Conservation (phyloP, 2,329 filamentous ascomycete genomes). For the Neoscytalidium dimidiatum region DNA sequence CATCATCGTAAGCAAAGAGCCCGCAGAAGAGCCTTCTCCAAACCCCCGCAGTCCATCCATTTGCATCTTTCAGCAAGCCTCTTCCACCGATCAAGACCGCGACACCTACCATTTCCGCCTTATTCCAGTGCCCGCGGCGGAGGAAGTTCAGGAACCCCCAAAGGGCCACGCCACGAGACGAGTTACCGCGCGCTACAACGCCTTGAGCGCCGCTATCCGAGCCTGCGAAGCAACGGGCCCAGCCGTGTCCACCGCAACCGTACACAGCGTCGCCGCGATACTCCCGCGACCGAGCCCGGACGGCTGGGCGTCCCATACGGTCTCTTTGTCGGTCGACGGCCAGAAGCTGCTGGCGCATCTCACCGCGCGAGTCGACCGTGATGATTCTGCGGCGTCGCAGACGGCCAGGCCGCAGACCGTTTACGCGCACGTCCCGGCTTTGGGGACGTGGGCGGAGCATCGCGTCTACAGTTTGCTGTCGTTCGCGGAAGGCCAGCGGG, state of each 20-base stretch:
- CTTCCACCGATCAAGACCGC: neutral
- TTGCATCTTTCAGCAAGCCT: neutral
- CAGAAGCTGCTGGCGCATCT: neutral
- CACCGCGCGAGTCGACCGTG: neutral
- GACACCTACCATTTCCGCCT: neutral
- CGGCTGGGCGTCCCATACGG: neutral
- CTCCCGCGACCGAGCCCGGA: neutral
- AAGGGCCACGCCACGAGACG: neutral
- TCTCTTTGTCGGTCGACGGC: neutral
- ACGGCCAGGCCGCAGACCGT: conserved; percentile 21
- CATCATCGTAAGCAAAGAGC: neutral
- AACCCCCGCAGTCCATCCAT: neutral
- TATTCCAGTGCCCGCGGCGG: neutral
- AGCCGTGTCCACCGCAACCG: neutral
- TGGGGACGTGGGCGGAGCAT: conserved; percentile 33
- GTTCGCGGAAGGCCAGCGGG: conserved; percentile 30
- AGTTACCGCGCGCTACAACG: neutral
- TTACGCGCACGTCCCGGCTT: conserved; percentile 31
- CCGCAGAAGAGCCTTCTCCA: neutral
- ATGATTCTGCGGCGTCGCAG: neutral
- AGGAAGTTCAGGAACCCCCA: neutral
- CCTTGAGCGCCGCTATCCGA: conserved; percentile 23
- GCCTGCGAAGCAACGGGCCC: conserved; percentile 26
- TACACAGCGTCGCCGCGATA: neutral
- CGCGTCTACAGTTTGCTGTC: conserved; percentile 30